Evolutionary conservation across 208 protist species (phyloP).

Genomic region (Trypanosoma rangeli): DNA sequence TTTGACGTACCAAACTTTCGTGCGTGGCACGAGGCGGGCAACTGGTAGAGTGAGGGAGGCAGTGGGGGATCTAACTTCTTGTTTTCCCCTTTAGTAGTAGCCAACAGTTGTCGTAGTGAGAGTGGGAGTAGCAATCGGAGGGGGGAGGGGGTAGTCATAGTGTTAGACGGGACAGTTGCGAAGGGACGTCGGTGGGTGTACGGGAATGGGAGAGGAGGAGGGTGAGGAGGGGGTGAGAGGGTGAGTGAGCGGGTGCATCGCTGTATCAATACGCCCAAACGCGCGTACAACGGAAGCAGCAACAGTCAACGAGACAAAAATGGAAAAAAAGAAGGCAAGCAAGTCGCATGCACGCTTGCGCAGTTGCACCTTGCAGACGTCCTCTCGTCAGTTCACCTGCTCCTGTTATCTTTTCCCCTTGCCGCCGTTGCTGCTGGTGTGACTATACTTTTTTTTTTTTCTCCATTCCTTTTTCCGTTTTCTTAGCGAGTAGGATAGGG

Average conservation of each 20-base stretch:
- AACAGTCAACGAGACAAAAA: neutral
- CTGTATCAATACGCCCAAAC: neutral
- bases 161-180: neutral
- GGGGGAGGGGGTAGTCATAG: neutral
- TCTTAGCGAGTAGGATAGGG: slow-evolving; percentile 12
- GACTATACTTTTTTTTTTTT: neutral
- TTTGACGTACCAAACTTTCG: slow-evolving; percentile 85
- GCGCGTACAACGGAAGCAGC: neutral
- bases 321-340: neutral
- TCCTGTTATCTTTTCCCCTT: neutral
- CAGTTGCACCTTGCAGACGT: neutral
- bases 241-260: neutral
- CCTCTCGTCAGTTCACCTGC: neutral
- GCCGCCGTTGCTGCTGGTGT: neutral
- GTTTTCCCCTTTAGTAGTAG: neutral
- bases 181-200: neutral
- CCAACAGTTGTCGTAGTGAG: neutral
- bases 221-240: neutral
- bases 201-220: neutral
- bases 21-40: slow-evolving; percentile 85
- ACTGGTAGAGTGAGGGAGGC: slow-evolving; percentile 57
- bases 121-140: neutral
- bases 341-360: neutral
- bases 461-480: slow-evolving; percentile 3
- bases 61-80: neutral